These are phyloP conservation scores for Chaetomium tenue DNA, from an alignment of 495 filamentous ascomycete species.

Conservation along the genomic window DNA sequence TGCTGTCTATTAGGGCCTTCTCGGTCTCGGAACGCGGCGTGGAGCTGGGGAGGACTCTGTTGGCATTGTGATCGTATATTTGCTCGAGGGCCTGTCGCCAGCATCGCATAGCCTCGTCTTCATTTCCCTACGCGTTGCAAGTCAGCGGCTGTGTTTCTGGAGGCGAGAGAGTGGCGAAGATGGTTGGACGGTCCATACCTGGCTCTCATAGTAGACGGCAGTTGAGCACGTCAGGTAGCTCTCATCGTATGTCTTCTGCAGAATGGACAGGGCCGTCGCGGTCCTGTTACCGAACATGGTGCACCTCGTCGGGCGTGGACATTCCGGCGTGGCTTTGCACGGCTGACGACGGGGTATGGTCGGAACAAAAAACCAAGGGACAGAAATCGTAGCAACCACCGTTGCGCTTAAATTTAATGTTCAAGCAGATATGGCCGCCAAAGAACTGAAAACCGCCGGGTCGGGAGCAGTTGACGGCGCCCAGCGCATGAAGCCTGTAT, in stretches of 20 bases:
- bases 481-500: not conserved
- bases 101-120: constrained; percentile 84
- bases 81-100: constrained; percentile 91
- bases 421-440: not conserved
- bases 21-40: constrained; percentile 81
- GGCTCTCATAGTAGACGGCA: constrained; percentile 89
- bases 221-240: constrained; percentile 92
- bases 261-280: constrained; percentile 59
- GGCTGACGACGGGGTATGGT: constrained; percentile 6
- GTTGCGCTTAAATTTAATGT: not conserved
- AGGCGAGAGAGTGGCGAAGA: not conserved
- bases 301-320: constrained; percentile 16
- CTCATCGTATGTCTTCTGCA: constrained; percentile 98
- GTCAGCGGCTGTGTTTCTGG: constrained; percentile 16
- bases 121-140: constrained; percentile 68
- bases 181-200: constrained; percentile 52
- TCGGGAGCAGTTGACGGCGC: not conserved
- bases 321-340: constrained; percentile 17
- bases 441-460: not conserved
- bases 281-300: constrained; percentile 75
- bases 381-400: not conserved
- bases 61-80: constrained; percentile 84
- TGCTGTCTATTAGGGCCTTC: constrained; percentile 72
- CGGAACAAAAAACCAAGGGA: not conserved
- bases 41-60: constrained; percentile 65